phyloP scores from a whole-genome alignment of 2,329 filamentous ascomycete species.

The Hyphodiscus sp. region DNA sequence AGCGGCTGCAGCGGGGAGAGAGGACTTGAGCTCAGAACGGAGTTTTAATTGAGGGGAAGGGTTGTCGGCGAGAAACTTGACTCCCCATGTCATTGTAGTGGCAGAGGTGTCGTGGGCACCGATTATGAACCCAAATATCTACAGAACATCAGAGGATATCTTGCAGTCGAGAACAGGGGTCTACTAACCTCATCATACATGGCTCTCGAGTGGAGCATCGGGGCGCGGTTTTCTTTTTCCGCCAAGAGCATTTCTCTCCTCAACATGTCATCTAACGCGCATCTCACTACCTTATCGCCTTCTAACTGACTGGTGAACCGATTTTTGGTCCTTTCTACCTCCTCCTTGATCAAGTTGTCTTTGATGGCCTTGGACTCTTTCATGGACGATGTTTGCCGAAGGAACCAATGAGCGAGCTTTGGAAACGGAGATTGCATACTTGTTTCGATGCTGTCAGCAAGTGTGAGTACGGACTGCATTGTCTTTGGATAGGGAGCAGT shows the following conservation, averaged over 20 bases:
- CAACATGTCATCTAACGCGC: constrained; percentile 9
- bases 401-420: background rate
- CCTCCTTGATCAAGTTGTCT: constrained; percentile 4
- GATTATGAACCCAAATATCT: constrained; percentile 9
- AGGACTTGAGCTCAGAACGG: constrained; percentile 3
- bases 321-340: constrained; percentile 1
- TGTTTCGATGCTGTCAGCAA: constrained; percentile 1
- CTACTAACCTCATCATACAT: constrained; percentile 8
- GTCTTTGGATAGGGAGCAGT: background rate
- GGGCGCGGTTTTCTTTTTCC: constrained; percentile 4
- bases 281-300: constrained; percentile 1
- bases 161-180: background rate
- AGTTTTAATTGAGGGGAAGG: constrained; percentile 10
- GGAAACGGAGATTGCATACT: constrained; percentile 4
- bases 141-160: background rate
- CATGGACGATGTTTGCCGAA: background rate
- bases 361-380: constrained; percentile 1
- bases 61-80: constrained; percentile 9
- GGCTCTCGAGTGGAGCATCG: constrained; percentile 1
- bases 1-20: background rate
- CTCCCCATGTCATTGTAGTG: constrained; percentile 5
- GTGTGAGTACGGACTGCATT: background rate
- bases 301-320: constrained; percentile 1
- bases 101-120: constrained; percentile 10
- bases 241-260: constrained; percentile 4